A percentile compares a stretch with the other conserved stretches of the same genome.
These are phyloP conservation scores for Amylocystis lapponica DNA, from an alignment of 768 basidiomycete species.

Conservation along the genomic window DNA sequence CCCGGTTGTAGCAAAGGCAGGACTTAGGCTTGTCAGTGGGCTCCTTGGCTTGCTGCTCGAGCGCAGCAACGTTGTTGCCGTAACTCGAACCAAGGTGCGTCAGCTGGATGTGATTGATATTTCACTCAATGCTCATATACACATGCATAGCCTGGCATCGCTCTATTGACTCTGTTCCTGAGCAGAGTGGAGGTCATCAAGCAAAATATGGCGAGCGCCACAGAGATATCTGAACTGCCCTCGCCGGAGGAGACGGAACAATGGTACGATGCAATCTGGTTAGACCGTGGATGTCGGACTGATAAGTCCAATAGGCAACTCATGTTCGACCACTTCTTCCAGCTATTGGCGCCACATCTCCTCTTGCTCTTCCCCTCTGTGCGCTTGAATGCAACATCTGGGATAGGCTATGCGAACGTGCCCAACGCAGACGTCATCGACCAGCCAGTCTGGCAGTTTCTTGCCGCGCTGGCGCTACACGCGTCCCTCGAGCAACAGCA, in stretches of 20 bases:
- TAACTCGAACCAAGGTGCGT: slow-evolving; percentile 79
- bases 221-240: slow-evolving; percentile 15
- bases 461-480: slow-evolving; percentile 83
- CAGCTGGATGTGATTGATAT: not conserved
- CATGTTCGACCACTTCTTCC: slow-evolving; percentile 85
- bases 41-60: slow-evolving; percentile 79
- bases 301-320: slow-evolving; percentile 52
- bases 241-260: slow-evolving; percentile 68
- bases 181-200: slow-evolving; percentile 92
- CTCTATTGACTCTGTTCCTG: slow-evolving; percentile 84
- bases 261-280: slow-evolving; percentile 61
- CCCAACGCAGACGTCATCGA: slow-evolving; percentile 62
- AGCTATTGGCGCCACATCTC: slow-evolving; percentile 71
- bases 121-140: not conserved
- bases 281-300: no score
- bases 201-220: slow-evolving; percentile 50
- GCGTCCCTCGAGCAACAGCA: slow-evolving; percentile 86
- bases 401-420: slow-evolving; percentile 29
- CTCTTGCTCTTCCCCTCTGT: slow-evolving; percentile 87
- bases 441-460: slow-evolving; percentile 93
- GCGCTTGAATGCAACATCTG: slow-evolving; percentile 47
- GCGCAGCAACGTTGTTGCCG: slow-evolving; percentile 63
- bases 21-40: slow-evolving; percentile 78
- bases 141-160: slow-evolving; percentile 75
- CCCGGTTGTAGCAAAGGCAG: slow-evolving; percentile 72